Base-by-base conservation (phyloP, 495 filamentous ascomycete species). In the Lepraria neglecta region DNA sequence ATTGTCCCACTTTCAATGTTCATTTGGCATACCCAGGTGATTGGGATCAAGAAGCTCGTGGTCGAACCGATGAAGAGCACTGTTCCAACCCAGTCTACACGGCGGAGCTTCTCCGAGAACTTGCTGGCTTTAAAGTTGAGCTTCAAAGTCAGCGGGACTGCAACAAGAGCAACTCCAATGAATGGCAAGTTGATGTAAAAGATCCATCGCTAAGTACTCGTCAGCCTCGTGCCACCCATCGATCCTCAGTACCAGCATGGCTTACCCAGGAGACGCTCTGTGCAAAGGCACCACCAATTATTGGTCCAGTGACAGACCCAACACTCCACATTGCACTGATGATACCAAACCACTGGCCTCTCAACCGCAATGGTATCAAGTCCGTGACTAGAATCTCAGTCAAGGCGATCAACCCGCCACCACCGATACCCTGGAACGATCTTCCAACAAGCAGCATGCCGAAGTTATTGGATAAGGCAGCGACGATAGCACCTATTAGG, bases 391-490 rank as follows among this genome's bases (percentile, higher is more conserved):
- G 66, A 50, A 89, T 80, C 65, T 87, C 82, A 2, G 82, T 83
- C 40, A 90, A 69, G 9, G 77, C 77, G 46, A 84, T 77, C 12
- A 88, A 77, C 1, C 87, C 87, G 24, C 88, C 87, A 21, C 85
- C 86, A 27, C 87, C 88, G n/a, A 87, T 73, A 21, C 88, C 88
- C 58, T 91, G 88, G 15, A 90, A 72, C 3, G 79, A 74, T 24
- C 88, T 79, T 7, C 87, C 86, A 46, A 84, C 73, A 24, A 90
- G 76, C 42, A 91, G 74, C 27, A 81, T 68, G 7, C 75, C 76
- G 52, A 90, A 83, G 64, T 80, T 79, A 56, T 80, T 74, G 0
- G 86, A 73, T 3, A 74, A 57, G 27, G 71, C 68, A 57, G 71
- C 70, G 60, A 76, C 72, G 7, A 71, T 59, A 19, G 66, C 65